A percentile compares a stretch with the other conserved stretches of the same genome.
phyloP scores from a whole-genome alignment of 2,329 filamentous ascomycete species.

The Microascus cirrosus region DNA sequence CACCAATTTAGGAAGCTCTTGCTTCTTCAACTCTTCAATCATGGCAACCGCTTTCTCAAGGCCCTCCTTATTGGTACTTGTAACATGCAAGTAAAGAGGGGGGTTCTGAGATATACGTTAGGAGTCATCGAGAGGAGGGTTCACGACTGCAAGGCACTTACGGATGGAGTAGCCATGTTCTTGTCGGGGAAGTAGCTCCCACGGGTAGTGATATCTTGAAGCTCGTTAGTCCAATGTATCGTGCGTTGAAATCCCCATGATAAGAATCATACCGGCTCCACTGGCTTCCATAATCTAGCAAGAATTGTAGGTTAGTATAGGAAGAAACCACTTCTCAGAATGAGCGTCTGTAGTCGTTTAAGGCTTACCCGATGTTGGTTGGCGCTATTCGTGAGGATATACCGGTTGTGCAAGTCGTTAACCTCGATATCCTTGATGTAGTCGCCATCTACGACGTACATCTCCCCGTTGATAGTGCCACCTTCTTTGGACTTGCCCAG shows the following conservation, averaged over 20 bases:
- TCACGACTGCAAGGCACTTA: slow-evolving; percentile 35
- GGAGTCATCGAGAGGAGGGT: slow-evolving; percentile 5
- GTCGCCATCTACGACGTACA: slow-evolving; percentile 93
- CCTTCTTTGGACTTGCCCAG: slow-evolving; percentile 18
- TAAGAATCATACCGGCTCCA: slow-evolving; percentile 80
- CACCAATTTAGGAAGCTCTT: slow-evolving; percentile 88
- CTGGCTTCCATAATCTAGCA: slow-evolving; percentile 97
- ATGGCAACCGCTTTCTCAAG: slow-evolving; percentile 78
- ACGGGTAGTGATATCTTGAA: slow-evolving; percentile 88
- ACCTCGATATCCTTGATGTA: slow-evolving; percentile 99
- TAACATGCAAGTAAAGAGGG: slow-evolving; percentile 89
- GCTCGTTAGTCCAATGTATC: slow-evolving; percentile 44
- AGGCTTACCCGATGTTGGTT: slow-evolving; percentile 96
- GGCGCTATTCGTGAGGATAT: slow-evolving; percentile 90
- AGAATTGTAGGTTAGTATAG: neutral
- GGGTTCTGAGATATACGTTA: slow-evolving; percentile 54
- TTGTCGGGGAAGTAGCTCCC: slow-evolving; percentile 97
- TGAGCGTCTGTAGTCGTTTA: neutral
- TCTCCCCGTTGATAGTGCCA: slow-evolving; percentile 63
- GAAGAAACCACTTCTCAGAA: neutral
- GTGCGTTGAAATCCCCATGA: slow-evolving; percentile 33
- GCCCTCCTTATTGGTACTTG: slow-evolving; percentile 84
- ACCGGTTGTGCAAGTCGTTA: slow-evolving; percentile 93
- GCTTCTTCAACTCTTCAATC: slow-evolving; percentile 91
- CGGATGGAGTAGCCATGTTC: slow-evolving; percentile 86